Base-by-base conservation (phyloP, 78 protist genomes). In the Dictyostelium firmibasis region DNA sequence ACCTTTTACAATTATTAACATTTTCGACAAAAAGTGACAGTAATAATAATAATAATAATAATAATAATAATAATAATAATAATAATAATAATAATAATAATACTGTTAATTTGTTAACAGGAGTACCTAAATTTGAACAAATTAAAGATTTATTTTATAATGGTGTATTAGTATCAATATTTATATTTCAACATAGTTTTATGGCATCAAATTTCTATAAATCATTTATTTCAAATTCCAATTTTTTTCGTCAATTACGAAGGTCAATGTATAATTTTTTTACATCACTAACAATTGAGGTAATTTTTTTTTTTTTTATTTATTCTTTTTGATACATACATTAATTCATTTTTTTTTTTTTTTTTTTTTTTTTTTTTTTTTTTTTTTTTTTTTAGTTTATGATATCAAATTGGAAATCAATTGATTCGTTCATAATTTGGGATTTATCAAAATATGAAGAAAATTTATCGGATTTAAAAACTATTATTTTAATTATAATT, bases 121-220 rank as follows among this genome's bases (percentile, higher is more conserved):
- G 79, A 3, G 79, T 72, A 72, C 79, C 79, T 6, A 72, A 38
- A 13, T 33, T 16, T 33, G 44, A 72, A 7, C 35, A 29, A 35
- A 33, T 72, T 31, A 13, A 72, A 31, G 79, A 72, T 72, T 33
- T 72, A 72, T 13, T 33, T 14, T 29, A 27, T 33, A 33, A 72
- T 72, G 6, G 41, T 31, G 16, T 72, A 33, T 33, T 72, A 72
- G 44, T 72, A 33, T 72, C 79, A 72, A 13, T 47, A 44, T 79
- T 79, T 79, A 79, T 79, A 36, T 25, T 79, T 4, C 64, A 44
- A 44, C 84, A 79, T 16, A 79, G 84, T 79, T 44, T 79, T 23
- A 79, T 79, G 69, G 57, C 60, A 44, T 44, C 44, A 8, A 41
- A 14, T 13, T n/a, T 29, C 4, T 27, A 36, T 79, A 79, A 44